Percentiles rank a stretch among this genome's conserved stretches.
These are phyloP conservation scores for Phytophthora syringae DNA, from an alignment of 352 stramenopile species.

Conservation along the genomic window DNA sequence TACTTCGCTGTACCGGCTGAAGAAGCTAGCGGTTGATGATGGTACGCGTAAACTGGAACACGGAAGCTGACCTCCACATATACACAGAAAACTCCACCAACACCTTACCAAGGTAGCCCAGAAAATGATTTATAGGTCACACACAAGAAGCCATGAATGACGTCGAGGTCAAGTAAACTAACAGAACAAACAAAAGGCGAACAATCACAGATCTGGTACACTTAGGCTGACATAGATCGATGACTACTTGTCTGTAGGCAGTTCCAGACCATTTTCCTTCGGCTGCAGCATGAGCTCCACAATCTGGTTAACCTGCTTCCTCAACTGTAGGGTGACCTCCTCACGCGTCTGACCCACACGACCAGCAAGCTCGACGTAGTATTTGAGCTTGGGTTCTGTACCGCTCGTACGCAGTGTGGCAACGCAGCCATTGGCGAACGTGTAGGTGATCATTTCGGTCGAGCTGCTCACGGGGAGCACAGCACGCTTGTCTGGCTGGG, in stretches of 20 bases:
- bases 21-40: slow-evolving; percentile 33
- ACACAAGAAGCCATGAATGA: slow-evolving; percentile 27
- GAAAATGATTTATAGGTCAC: slow-evolving; percentile 35
- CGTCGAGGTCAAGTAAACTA: slow-evolving; percentile 28
- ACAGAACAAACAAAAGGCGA: slow-evolving; percentile 28
- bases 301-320: slow-evolving; percentile 75
- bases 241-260: slow-evolving; percentile 37
- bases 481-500: slow-evolving; percentile 88
- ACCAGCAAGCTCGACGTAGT: slow-evolving; percentile 96
- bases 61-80: slow-evolving; percentile 23
- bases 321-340: slow-evolving; percentile 61
- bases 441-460: slow-evolving; percentile 97
- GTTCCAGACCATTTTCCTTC: slow-evolving; percentile 77
- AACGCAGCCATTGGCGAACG: slow-evolving; percentile 96
- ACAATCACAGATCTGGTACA: slow-evolving; percentile 32
- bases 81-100: slow-evolving; percentile 25
- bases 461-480: slow-evolving; percentile 92
- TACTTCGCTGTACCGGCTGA: slow-evolving; percentile 70
- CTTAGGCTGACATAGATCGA: slow-evolving; percentile 3
- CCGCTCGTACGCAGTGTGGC: slow-evolving; percentile 97
- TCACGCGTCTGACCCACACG: slow-evolving; percentile 66
- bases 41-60: background rate
- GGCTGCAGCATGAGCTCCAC: slow-evolving; percentile 87
- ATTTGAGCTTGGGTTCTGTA: slow-evolving; percentile 99
- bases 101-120: slow-evolving; percentile 16